phyloP scores from a whole-genome alignment of 768 basidiomycete genomes.

The Amanita brunnescens region DNA sequence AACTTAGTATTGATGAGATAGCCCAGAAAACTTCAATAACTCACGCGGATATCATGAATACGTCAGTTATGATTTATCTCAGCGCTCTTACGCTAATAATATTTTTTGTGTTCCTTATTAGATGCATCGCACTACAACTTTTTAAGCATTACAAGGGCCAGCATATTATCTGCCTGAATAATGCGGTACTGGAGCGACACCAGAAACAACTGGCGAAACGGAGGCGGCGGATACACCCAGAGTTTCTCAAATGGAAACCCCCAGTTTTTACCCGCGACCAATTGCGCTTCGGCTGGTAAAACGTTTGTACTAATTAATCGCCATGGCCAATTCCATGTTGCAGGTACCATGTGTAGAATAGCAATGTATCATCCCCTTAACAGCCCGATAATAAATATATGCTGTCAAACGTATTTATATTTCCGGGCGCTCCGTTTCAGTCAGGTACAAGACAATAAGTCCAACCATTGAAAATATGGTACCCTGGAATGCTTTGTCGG shows the following conservation, averaged over 20 bases:
- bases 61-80: slow-evolving; percentile 48
- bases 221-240: slow-evolving; percentile 69
- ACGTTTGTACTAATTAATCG: background rate
- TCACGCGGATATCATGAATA: slow-evolving; percentile 96
- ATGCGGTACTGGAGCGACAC: slow-evolving; percentile 85
- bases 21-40: slow-evolving; percentile 93
- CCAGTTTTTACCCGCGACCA: slow-evolving; percentile 89
- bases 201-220: slow-evolving; percentile 76
- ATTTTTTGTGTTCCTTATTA: slow-evolving; percentile 22
- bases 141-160: slow-evolving; percentile 96
- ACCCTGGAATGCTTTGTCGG: background rate
- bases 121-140: slow-evolving; percentile 88
- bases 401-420: background rate
- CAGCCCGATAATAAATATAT: background rate
- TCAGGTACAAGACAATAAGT: slow-evolving; percentile 3
- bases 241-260: slow-evolving; percentile 87
- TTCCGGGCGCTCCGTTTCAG: background rate
- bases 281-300: slow-evolving; percentile 64
- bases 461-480: background rate
- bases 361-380: slow-evolving; percentile 1
- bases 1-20: slow-evolving; percentile 93
- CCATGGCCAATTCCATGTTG: background rate
- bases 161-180: slow-evolving; percentile 88
- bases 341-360: slow-evolving; percentile 1
- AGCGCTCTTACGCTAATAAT: slow-evolving; percentile 5